Conservation (phyloP, 257 asterid genomes). For the Avicennia marina region DNA sequence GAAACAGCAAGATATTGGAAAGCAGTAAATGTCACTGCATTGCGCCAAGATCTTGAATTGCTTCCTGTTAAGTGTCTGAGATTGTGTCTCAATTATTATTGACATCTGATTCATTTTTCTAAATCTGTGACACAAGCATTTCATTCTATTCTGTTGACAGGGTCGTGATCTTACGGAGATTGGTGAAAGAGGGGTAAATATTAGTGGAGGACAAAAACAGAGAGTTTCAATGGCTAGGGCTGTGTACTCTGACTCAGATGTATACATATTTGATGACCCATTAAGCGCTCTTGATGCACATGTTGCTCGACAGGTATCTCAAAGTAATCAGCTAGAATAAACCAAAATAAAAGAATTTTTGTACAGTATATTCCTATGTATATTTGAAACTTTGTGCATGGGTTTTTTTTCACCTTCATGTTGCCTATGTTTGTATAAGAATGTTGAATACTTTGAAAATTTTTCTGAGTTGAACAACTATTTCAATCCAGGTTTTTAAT, state of each 20-base stretch:
- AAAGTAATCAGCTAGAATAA: too few relatives aligned
- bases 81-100: slow-evolving; percentile 6
- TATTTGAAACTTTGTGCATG: background rate
- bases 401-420: background rate
- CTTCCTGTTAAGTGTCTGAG: slow-evolving; percentile 62
- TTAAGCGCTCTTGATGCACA: slow-evolving; percentile 88
- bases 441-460: background rate
- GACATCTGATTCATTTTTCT: background rate
- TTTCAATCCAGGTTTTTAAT: slow-evolving; percentile 57
- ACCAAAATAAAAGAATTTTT: too few relatives aligned
- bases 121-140: slow-evolving; percentile 1
- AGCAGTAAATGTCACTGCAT: slow-evolving; percentile 69
- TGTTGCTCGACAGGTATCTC: slow-evolving; percentile 71
- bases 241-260: slow-evolving; percentile 79
- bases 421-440: slow-evolving; percentile 7
- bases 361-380: too few relatives aligned
- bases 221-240: slow-evolving; percentile 97
- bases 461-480: slow-evolving; percentile 11
- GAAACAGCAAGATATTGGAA: slow-evolving; percentile 62
- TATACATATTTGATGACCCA: slow-evolving; percentile 87
- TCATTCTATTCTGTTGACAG: slow-evolving; percentile 33
- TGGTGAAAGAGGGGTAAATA: slow-evolving; percentile 92
- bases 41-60: slow-evolving; percentile 71
- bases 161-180: slow-evolving; percentile 91
- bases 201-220: slow-evolving; percentile 96